These are phyloP conservation scores for Pythium periplocum DNA, from an alignment of 352 stramenopile species.

Conservation along the genomic window DNA sequence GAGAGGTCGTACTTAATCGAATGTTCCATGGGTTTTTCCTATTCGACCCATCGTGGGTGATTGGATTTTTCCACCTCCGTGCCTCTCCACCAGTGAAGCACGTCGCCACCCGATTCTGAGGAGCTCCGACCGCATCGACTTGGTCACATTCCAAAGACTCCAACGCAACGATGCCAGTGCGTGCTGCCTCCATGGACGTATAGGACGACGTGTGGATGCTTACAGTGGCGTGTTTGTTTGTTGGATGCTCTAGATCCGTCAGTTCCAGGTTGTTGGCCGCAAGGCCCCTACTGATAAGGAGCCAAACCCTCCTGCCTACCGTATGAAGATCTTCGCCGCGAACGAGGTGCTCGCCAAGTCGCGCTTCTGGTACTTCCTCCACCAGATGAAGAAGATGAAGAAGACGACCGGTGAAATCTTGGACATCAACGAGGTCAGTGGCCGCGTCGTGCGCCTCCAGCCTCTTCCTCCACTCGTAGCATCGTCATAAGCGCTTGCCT, in stretches of 20 bases:
- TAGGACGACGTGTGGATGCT: slow-evolving; percentile 1
- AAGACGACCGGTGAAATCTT: slow-evolving; percentile 99
- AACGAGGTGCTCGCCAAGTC: slow-evolving; percentile 98
- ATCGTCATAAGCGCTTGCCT: slow-evolving; percentile 65
- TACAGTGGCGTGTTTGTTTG: slow-evolving; percentile 2
- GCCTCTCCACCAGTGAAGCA: too few species aligned
- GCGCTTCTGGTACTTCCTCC: slow-evolving; percentile 99
- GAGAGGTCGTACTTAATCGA: too few species aligned
- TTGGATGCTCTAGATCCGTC: slow-evolving; percentile 81
- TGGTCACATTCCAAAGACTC: slow-evolving; percentile 19
- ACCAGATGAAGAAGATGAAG: slow-evolving; percentile 99
- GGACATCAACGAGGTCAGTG: slow-evolving; percentile 96
- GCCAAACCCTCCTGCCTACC: slow-evolving; percentile 97
- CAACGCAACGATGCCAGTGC: slow-evolving; percentile 21
- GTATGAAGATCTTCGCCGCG: slow-evolving; percentile 97
- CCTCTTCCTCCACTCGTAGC: slow-evolving; percentile 21
- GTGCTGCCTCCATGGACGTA: slow-evolving; percentile 2
- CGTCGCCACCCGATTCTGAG: too few species aligned
- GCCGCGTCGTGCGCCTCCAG: not conserved
- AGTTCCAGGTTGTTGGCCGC: slow-evolving; percentile 99
- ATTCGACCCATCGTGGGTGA: too few species aligned
- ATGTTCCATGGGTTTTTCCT: too few species aligned
- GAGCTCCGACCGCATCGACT: not conserved
- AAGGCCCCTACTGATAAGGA: slow-evolving; percentile 97
- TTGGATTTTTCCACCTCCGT: too few species aligned